phyloP scores from a whole-genome alignment of 345 rosid species.

The Kernera saxatilis region DNA sequence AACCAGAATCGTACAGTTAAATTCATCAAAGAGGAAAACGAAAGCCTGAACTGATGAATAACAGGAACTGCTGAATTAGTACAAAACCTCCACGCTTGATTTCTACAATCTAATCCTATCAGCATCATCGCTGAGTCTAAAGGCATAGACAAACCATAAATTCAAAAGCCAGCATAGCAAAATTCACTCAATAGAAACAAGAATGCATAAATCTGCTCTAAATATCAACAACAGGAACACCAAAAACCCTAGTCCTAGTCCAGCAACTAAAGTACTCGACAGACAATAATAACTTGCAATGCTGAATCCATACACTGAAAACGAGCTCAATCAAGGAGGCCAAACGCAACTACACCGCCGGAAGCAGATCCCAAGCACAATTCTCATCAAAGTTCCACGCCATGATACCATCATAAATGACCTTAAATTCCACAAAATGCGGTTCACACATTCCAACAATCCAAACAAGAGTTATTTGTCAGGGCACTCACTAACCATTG shows the following conservation, averaged over 20 bases:
- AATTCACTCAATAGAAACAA: neutral
- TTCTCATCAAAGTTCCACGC: neutral
- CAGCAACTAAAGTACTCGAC: constrained; percentile 10
- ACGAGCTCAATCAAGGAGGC: neutral
- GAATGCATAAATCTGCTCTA: neutral
- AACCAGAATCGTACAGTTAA: constrained; percentile 15
- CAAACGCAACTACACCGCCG: neutral
- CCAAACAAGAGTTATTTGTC: no score
- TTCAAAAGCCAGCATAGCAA: neutral
- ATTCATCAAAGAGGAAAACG: constrained; percentile 1
- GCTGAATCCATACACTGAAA: constrained; percentile 12
- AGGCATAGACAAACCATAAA: no score
- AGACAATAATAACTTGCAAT: constrained; percentile 2
- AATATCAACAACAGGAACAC: constrained; percentile 1
- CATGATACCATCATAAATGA: neutral
- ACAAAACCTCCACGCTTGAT: neutral
- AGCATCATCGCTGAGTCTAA: no score
- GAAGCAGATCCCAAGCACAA: constrained; percentile 34
- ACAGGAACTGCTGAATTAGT: neutral
- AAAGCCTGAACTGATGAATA: neutral
- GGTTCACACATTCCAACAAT: no score
- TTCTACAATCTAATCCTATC: no score
- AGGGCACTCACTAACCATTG: no score
- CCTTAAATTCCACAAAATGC: no score
- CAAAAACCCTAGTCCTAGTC: constrained; percentile 20